Evolutionary conservation across 345 rosid genomes (phyloP).

Genomic region (Syzygium jambos): DNA sequence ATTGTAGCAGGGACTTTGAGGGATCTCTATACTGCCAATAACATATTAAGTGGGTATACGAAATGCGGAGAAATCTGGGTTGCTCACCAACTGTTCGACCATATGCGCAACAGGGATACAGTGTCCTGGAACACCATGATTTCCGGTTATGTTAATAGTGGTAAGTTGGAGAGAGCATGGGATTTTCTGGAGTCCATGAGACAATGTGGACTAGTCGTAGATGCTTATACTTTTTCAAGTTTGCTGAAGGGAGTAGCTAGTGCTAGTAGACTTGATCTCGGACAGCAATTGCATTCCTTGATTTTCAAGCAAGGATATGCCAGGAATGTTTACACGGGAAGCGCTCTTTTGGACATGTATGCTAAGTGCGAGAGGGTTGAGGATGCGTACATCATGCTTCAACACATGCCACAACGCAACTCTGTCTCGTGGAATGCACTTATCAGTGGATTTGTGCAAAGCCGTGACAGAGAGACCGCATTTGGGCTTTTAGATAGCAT

Average conservation of each 20-base stretch:
- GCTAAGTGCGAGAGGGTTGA: slow-evolving; percentile 51
- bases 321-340: slow-evolving; percentile 46
- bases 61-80: slow-evolving; percentile 12
- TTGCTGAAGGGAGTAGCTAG: slow-evolving; percentile 54
- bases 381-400: slow-evolving; percentile 42
- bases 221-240: slow-evolving; percentile 55
- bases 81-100: slow-evolving; percentile 53
- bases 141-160: slow-evolving; percentile 44
- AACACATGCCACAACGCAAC: slow-evolving; percentile 36
- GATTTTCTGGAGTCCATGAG: slow-evolving; percentile 31
- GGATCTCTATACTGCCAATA: slow-evolving; percentile 43
- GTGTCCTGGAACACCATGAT: slow-evolving; percentile 78
- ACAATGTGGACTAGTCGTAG: slow-evolving; percentile 20
- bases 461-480: slow-evolving; percentile 25
- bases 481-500: slow-evolving; percentile 48
- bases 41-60: slow-evolving; percentile 22
- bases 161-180: slow-evolving; percentile 31
- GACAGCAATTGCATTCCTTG: slow-evolving; percentile 49
- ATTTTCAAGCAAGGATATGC: slow-evolving; percentile 34
- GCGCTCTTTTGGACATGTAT: slow-evolving; percentile 68
- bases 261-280: slow-evolving; percentile 29
- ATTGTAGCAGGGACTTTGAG: slow-evolving; percentile 33
- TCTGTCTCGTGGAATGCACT: slow-evolving; percentile 69
- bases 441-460: slow-evolving; percentile 52
- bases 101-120: slow-evolving; percentile 41